Conservation (phyloP, 345 rosid species). For the Euphorbia tirucalli region DNA sequence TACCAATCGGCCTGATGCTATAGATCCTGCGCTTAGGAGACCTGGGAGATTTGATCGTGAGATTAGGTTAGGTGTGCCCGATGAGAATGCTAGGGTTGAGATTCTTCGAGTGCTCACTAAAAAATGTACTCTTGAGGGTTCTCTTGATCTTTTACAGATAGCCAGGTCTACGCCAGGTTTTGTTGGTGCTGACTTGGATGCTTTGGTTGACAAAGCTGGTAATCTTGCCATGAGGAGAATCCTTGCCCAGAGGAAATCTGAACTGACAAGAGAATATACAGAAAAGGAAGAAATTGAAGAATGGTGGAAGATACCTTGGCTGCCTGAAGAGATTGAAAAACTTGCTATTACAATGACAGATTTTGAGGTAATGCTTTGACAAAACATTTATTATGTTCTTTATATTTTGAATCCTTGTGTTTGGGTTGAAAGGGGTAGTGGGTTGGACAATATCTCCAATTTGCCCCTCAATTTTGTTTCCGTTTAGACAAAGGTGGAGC, state of each 20-base stretch:
- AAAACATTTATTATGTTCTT: not conserved
- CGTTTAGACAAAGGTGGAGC: not conserved
- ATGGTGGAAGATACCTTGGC: slow-evolving; percentile 80
- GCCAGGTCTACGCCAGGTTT: slow-evolving; percentile 96
- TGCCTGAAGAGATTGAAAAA: slow-evolving; percentile 70
- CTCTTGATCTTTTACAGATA: slow-evolving; percentile 68
- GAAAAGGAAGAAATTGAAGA: slow-evolving; percentile 40
- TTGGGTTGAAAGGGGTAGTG: not conserved
- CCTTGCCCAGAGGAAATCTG: slow-evolving; percentile 48
- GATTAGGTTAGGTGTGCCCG: slow-evolving; percentile 76
- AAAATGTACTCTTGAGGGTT: slow-evolving; percentile 67
- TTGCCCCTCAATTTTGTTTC: not conserved
- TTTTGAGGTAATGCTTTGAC: slow-evolving; percentile 58
- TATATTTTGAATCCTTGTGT: not conserved
- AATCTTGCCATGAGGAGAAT: slow-evolving; percentile 70
- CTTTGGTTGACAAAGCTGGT: slow-evolving; percentile 79
- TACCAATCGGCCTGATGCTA: slow-evolving; percentile 89
- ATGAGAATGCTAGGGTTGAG: slow-evolving; percentile 73
- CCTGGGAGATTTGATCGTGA: slow-evolving; percentile 95
- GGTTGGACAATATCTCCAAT: not conserved
- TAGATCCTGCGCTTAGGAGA: slow-evolving; percentile 88
- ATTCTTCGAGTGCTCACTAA: slow-evolving; percentile 67
- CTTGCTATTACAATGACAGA: slow-evolving; percentile 74
- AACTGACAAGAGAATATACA: slow-evolving; percentile 32
- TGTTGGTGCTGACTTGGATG: slow-evolving; percentile 92